Base-by-base conservation (phyloP, 164 flowering plant genomes). In the Vitis rotundifolia region DNA sequence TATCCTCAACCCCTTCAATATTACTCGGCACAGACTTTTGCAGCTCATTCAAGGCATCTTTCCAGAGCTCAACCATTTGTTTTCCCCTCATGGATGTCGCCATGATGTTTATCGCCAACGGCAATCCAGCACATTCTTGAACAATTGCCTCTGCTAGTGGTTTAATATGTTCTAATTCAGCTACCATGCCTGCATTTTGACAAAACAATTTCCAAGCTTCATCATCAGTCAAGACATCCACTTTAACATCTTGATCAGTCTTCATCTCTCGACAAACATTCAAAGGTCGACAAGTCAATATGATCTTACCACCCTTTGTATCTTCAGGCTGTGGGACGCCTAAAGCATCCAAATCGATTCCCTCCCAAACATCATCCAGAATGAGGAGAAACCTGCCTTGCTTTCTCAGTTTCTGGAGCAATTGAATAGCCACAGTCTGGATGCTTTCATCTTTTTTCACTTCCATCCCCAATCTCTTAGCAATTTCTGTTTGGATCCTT, bases 291-390 rank as follows among this genome's bases (percentile, higher is more conserved):
- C 80, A 55, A 12, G 83, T 77, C n/a, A 80, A 7, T 12, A 74
- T 26, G 48, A 77, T 74, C 73, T 74, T 77, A 16, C 72, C 66
- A 9, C 65, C 47, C 2, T 4, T 56, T 2, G 67, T 66, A 28
- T 37, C 57, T 11, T 64, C 58, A 37, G 28, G 59, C 49, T 48
- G 61, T n/a, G 80, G 83, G 49, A 80, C 28, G 4, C 83, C 80
- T 14, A 80, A 28, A 19, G 3, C 15, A 12, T 76, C 75, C 69
- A 79, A 66, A 51, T 64, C 63, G 28, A 79, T 68, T 29, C 14
- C 58, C 68, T 68, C 65, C 80, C 80, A 74, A 0, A 77, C 71
- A 61, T 80, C 76, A 68, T 80, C 80, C 0, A 80, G 57, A 56
- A 76, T 73, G 18, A 80, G 61, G 8, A 80, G 69, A 48, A 66